Base-by-base conservation (phyloP, 2,329 filamentous ascomycete species). In the Alternaria atra region DNA sequence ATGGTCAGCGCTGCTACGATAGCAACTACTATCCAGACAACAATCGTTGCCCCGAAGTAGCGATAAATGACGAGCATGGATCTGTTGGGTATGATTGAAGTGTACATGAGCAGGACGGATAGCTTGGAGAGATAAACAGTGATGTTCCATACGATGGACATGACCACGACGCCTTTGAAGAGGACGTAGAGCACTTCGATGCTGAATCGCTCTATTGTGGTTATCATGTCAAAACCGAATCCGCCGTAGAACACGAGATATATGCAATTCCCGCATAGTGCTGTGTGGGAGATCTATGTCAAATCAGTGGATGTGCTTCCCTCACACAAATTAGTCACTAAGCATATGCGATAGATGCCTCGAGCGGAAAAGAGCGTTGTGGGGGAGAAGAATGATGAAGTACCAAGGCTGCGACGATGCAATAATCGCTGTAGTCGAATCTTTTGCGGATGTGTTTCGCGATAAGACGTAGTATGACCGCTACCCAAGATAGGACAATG, bases 81-180 rank as follows among this genome's bases (percentile, higher is more conserved):
- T n/a, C 20, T 7, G 47, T 51, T 51, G 8, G 47, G 47, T 35
- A 37, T 51, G 32, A 51, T 51, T 6, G 20, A 27, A 25, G 20
- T 27, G 47, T 51, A 51, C 32, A 13, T 51, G 32, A 51, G 30
- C 44, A 47, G 44, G 32, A 51, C 47, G 4, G 47, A 51, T 29
- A 51, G 13, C 34, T 51, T 51, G 2, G 20, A 35, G 12, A 51
- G 32, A 23, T 20, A 51, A 7, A 34, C 20, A 1, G 47, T 51
- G 13, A 37, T 1, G 8, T 51, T 34, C 47, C 32, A 51, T 5
- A 34, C 32, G 1, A 23, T n/a, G 17, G 20, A 17, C 3, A 15
- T 15, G 20, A 37, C 17, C 15, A 51, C 9, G 3, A 34, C 32
- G 30, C 47, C 47, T 51, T 37, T 50, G 15, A 34, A 50, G 2